Percentiles rank a stretch among this genome's conserved stretches.
Conservation (phyloP, 768 basidiomycete genomes). For the Boletus reticuloceps region DNA sequence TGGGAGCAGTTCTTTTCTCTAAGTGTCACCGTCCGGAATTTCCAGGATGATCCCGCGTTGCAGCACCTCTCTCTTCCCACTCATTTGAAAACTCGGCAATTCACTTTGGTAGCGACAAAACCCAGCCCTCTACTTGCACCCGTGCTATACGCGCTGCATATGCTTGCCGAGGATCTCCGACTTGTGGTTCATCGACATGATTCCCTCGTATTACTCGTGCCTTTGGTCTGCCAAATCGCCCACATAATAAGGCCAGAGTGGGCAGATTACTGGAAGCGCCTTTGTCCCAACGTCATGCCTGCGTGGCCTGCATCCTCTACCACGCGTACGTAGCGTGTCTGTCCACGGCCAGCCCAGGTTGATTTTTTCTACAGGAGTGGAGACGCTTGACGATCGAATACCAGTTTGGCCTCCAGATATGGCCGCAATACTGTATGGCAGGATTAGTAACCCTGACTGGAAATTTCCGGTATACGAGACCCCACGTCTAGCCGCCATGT, state of each 20-base stretch:
- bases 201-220: slow-evolving; percentile 54
- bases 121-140: slow-evolving; percentile 52
- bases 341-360: background rate
- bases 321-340: slow-evolving; percentile 18
- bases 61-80: slow-evolving; percentile 40
- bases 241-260: slow-evolving; percentile 73
- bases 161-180: slow-evolving; percentile 69
- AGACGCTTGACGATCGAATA: slow-evolving; percentile 63
- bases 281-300: slow-evolving; percentile 62
- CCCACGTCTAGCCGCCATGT: slow-evolving; percentile 46
- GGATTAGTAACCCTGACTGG: slow-evolving; percentile 67
- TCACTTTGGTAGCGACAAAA: slow-evolving; percentile 23
- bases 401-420: slow-evolving; percentile 80
- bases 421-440: slow-evolving; percentile 57
- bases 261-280: slow-evolving; percentile 90
- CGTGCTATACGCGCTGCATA: slow-evolving; percentile 73
- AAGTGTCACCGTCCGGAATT: slow-evolving; percentile 44
- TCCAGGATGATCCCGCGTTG: slow-evolving; percentile 61
- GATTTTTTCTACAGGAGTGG: slow-evolving; percentile 34
- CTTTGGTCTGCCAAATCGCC: slow-evolving; percentile 62
- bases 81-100: slow-evolving; percentile 24
- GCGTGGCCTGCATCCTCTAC: slow-evolving; percentile 55
- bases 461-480: slow-evolving; percentile 47
- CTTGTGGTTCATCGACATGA: slow-evolving; percentile 55
- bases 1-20: slow-evolving; percentile 49